Base-by-base conservation (phyloP, 257 asterid genomes). In the Solanum okadae region DNA sequence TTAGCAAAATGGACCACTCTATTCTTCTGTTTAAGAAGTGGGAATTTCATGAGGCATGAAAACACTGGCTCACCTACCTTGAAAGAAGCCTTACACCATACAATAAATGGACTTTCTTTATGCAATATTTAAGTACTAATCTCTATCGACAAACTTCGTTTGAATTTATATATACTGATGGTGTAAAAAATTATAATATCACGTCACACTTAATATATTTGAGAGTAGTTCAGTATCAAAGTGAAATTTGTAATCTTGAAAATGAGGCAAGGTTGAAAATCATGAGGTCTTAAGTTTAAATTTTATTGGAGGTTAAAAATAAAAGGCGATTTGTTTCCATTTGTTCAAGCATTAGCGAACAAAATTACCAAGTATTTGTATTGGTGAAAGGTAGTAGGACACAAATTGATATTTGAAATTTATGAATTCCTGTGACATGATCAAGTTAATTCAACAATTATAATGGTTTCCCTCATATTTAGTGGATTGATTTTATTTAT, bases 1-100 rank as follows among this genome's bases (percentile, higher is more conserved):
- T 52, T n/a, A 56, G 40, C 72, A 52, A 85, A 89, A 71, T 81
- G 87, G 63, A 8, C 87, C 90, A 88, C 88, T 88, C 88, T 73
- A 12, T 10, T 85, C 61, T 88, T 75, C 44, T 85, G 65, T 85
- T 83, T 40, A 63, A 87, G 73, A 29, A 59, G 63, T 85, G 88
- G 88, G 77, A 18, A 38, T 70, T 85, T 49, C 85, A 79, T 46
- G 67, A 82, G 15, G 86, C 40, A 29, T 82, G 86, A 82, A 82
- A 82, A 82, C 86, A 49, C 42, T 49, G 25, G 11, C 31, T 82
- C 44, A 82, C 86, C 86, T 49, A 82, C 68, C 20, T 82, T 82
- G 86, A 82, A 49, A 82, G 70, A 82, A 29, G 12, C 70, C 70
- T 38, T 82, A 29, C 70, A 82, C 70, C 86, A 82, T 37, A 79